Percentiles rank a stretch among this genome's conserved stretches.
Evolutionary conservation across 768 basidiomycete genomes (phyloP).

Genomic region (Suillus fuscotomentosus): DNA sequence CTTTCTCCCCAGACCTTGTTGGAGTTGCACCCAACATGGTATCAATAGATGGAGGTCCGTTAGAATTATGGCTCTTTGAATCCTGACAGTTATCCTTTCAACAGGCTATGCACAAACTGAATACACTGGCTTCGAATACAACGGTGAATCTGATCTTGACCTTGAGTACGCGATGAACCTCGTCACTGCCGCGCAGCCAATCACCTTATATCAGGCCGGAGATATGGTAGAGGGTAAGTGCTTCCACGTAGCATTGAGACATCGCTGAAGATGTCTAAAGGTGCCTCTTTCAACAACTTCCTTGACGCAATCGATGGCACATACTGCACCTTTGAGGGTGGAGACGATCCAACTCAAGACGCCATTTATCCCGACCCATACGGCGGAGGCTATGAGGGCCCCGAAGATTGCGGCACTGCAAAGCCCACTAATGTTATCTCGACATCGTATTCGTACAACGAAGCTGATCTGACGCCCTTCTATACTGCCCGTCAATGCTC

Average conservation of each 20-base stretch:
- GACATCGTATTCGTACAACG: slow-evolving; percentile 39
- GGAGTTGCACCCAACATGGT: slow-evolving; percentile 38
- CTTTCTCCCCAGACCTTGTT: slow-evolving; percentile 40
- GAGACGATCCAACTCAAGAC: slow-evolving; percentile 31
- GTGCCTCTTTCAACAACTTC: slow-evolving; percentile 34
- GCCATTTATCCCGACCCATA: slow-evolving; percentile 23
- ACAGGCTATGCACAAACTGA: slow-evolving; percentile 44
- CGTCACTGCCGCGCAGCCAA: slow-evolving; percentile 35
- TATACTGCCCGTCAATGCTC: slow-evolving; percentile 41
- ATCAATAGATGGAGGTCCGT: background rate
- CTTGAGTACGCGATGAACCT: slow-evolving; percentile 53
- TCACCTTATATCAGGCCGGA: slow-evolving; percentile 45
- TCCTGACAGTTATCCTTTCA: background rate
- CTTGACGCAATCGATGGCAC: slow-evolving; percentile 34
- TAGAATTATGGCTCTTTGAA: background rate
- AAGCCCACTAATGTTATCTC: slow-evolving; percentile 38
- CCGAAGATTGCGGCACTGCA: slow-evolving; percentile 37
- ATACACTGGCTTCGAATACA: slow-evolving; percentile 39
- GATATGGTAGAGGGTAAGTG: slow-evolving; percentile 38
- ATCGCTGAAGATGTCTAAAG: slow-evolving; percentile 2
- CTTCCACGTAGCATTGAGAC: background rate
- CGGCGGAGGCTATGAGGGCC: slow-evolving; percentile 24
- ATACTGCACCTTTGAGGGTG: slow-evolving; percentile 37
- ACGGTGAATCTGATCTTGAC: slow-evolving; percentile 57
- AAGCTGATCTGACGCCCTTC: slow-evolving; percentile 32